phyloP scores from a whole-genome alignment of 1,284 basidiomycete genomes.

The Heterobasidion annosum region DNA sequence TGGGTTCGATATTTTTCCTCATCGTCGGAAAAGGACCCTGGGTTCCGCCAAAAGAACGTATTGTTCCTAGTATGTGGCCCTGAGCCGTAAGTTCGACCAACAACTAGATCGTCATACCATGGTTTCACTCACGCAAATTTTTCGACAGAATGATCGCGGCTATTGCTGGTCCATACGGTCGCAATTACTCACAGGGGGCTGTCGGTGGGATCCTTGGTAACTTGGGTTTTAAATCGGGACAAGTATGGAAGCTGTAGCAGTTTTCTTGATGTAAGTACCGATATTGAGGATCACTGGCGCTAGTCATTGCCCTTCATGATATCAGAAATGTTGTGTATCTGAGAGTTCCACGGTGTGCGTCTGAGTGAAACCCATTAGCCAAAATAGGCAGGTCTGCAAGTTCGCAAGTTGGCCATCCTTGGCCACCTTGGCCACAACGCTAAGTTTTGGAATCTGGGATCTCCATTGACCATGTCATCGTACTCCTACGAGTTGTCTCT shows the following conservation, averaged over 20 bases:
- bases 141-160: constrained; percentile 60
- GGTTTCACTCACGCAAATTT: background rate
- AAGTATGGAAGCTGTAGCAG: constrained; percentile 50
- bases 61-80: constrained; percentile 74
- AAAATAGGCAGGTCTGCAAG: background rate
- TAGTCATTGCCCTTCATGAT: no score
- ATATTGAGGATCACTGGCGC: background rate
- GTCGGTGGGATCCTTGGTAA: constrained; percentile 61
- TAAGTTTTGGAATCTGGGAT: background rate
- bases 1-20: constrained; percentile 1
- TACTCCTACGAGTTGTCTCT: constrained; percentile 71
- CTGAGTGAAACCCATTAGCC: background rate
- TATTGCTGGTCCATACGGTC: constrained; percentile 69
- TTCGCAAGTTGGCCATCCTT: background rate
- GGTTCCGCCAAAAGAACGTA: constrained; percentile 23
- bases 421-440: no score
- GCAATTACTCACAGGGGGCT: constrained; percentile 65
- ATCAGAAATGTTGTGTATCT: no score
- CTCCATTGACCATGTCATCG: constrained; percentile 6
- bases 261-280: background rate
- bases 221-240: constrained; percentile 48
- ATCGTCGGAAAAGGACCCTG: background rate
- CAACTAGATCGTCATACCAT: background rate
- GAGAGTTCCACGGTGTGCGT: no score
- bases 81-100: constrained; percentile 47